Conservation (phyloP, 208 protist species). For the Acanthamoeba castellanii region DNA sequence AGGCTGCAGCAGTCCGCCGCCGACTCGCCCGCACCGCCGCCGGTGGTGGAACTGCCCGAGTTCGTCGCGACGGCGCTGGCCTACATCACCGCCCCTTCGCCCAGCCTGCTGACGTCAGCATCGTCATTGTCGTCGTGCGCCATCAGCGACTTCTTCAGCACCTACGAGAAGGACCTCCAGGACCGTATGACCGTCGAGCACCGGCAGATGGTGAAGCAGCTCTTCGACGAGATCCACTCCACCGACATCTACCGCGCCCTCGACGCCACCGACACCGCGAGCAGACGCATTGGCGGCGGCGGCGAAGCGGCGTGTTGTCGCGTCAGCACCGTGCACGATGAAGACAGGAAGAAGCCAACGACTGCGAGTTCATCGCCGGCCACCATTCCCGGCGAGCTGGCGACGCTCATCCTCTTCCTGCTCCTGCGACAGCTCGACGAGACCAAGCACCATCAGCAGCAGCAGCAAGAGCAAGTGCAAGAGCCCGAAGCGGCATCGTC, state of each 20-base stretch:
- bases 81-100: not conserved
- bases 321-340: not conserved
- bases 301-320: not conserved
- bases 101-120: not conserved
- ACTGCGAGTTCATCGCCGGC: not conserved
- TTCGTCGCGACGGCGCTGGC: slow-evolving; percentile 14
- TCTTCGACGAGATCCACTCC: slow-evolving; percentile 21
- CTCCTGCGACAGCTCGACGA: not conserved
- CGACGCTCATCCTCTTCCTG: slow-evolving; percentile 20
- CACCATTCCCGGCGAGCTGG: not conserved
- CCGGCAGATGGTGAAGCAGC: not conserved
- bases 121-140: not conserved
- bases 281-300: not conserved
- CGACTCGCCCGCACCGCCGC: too few relatives aligned
- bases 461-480: not conserved
- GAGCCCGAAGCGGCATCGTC: not conserved
- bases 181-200: slow-evolving; percentile 1
- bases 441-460: not conserved
- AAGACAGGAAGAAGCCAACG: not conserved
- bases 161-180: slow-evolving; percentile 9
- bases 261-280: not conserved
- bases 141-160: slow-evolving; percentile 27
- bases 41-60: not conserved
- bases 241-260: slow-evolving; percentile 18
- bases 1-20: not conserved